Evolutionary conservation across 768 basidiomycete genomes (phyloP).

Genomic region (Lentinula guzmanii): DNA sequence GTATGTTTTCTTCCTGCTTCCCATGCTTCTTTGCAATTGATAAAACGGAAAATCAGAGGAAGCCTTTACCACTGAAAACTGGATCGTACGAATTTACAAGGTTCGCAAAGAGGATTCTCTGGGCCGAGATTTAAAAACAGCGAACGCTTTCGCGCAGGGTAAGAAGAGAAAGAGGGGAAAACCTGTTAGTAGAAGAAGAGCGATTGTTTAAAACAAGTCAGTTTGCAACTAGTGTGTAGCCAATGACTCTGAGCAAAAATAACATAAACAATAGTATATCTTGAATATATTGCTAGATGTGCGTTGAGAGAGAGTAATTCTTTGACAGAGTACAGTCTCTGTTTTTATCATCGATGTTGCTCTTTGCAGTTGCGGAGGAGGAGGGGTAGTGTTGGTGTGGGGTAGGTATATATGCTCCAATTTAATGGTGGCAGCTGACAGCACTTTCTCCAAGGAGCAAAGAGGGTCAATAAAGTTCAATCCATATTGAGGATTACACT

Average conservation of each 20-base stretch:
- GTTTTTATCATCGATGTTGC: too few relatives aligned
- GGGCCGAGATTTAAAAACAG: slow-evolving; percentile 84
- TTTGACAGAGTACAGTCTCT: too few relatives aligned
- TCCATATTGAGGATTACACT: too few relatives aligned
- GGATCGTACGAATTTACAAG: slow-evolving; percentile 96
- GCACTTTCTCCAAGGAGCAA: too few relatives aligned
- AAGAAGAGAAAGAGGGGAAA: slow-evolving; percentile 86
- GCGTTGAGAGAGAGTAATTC: too few relatives aligned
- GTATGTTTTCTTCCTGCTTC: slow-evolving; percentile 34
- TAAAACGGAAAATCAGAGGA: slow-evolving; percentile 52
- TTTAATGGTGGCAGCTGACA: too few relatives aligned
- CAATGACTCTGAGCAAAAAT: not conserved
- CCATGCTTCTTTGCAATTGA: slow-evolving; percentile 6
- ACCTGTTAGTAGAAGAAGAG: slow-evolving; percentile 56
- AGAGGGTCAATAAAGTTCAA: too few relatives aligned
- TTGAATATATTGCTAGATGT: not conserved
- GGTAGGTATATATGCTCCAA: too few relatives aligned
- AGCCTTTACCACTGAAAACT: slow-evolving; percentile 98
- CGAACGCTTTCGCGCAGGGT: slow-evolving; percentile 78
- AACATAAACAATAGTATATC: not conserved
- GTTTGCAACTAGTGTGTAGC: not conserved
- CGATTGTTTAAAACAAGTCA: slow-evolving; percentile 19
- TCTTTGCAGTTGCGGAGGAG: too few relatives aligned
- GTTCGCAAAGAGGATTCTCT: slow-evolving; percentile 93
- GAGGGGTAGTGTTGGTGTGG: too few relatives aligned